These are phyloP conservation scores for Apiospora kogelbergensis DNA, from an alignment of 2,329 filamentous ascomycete species.

Conservation along the genomic window DNA sequence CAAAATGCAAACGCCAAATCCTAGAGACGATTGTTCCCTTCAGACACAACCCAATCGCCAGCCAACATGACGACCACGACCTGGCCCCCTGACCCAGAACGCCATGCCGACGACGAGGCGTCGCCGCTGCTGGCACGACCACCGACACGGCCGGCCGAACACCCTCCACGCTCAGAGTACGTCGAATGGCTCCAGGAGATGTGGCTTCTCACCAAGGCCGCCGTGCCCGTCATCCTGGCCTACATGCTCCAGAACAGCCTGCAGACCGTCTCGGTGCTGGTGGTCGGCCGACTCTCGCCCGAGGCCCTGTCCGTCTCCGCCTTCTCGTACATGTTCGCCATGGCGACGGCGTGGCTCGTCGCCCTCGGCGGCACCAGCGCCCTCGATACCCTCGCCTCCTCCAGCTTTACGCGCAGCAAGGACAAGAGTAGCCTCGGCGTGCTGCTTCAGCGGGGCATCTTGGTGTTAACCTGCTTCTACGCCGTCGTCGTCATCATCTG, in stretches of 20 bases:
- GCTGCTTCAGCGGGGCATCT: conserved; percentile 72
- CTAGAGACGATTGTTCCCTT: not conserved
- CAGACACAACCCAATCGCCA: not conserved
- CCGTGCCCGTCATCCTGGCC: conserved; percentile 77
- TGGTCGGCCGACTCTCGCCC: conserved; percentile 74
- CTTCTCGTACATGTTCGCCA: conserved; percentile 92
- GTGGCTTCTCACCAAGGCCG: conserved; percentile 65
- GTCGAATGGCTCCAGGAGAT: conserved; percentile 56
- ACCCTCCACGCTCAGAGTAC: not conserved
- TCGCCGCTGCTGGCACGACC: not conserved
- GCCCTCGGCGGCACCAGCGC: conserved; percentile 84
- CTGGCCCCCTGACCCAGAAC: not conserved
- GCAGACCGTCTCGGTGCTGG: conserved; percentile 78
- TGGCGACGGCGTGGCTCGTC: conserved; percentile 85
- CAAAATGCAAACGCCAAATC: no score
- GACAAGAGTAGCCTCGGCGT: conserved; percentile 78
- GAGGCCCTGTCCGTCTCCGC: conserved; percentile 79
- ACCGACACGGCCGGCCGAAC: not conserved
- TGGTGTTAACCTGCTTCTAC: conserved; percentile 73
- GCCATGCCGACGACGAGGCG: not conserved
- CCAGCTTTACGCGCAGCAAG: conserved; percentile 76
- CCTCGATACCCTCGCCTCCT: conserved; percentile 80
- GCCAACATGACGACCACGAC: not conserved
- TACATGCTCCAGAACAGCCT: conserved; percentile 85
- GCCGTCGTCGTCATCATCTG: conserved; percentile 71